These are phyloP conservation scores for Pseudogymnoascus sp. DNA, from an alignment of 2,329 filamentous ascomycete genomes.

Conservation along the genomic window DNA sequence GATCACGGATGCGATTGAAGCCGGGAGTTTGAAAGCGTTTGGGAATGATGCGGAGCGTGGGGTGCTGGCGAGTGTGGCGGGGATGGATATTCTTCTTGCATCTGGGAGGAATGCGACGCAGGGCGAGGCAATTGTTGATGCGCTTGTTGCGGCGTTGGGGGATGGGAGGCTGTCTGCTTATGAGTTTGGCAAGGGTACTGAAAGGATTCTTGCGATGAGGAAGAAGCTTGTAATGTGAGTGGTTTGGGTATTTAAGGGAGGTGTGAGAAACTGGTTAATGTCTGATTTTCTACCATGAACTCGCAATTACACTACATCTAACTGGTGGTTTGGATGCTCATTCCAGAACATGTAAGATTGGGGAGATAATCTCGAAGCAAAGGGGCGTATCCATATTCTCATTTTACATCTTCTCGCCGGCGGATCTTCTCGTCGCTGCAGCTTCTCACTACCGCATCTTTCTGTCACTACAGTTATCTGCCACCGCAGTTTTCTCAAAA, in stretches of 20 bases:
- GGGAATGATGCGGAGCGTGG: constrained; percentile 19
- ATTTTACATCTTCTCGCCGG: neutral
- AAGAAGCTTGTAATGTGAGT: neutral
- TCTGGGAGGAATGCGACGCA: constrained; percentile 24
- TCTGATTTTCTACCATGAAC: neutral
- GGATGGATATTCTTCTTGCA: constrained; percentile 27
- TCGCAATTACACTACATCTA: neutral
- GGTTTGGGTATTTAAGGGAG: neutral
- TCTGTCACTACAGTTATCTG: neutral
- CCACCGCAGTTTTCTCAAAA: neutral
- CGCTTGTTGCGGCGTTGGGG: neutral
- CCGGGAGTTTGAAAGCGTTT: constrained; percentile 20
- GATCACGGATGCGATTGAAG: constrained; percentile 27
- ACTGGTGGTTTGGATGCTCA: neutral
- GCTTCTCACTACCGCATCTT: neutral
- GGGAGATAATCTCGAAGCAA: neutral
- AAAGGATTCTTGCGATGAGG: neutral
- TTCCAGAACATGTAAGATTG: neutral
- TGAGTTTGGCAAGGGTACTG: neutral
- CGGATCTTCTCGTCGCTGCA: neutral
- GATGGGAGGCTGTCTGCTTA: neutral
- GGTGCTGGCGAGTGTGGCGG: constrained; percentile 23
- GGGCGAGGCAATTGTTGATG: constrained; percentile 14
- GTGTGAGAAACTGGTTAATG: neutral
- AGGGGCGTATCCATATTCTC: neutral